Evolutionary conservation across 139 green algal species (phyloP), one percentile per base, ranked within the genome.

Genomic region (Eudorina sp.): DNA sequence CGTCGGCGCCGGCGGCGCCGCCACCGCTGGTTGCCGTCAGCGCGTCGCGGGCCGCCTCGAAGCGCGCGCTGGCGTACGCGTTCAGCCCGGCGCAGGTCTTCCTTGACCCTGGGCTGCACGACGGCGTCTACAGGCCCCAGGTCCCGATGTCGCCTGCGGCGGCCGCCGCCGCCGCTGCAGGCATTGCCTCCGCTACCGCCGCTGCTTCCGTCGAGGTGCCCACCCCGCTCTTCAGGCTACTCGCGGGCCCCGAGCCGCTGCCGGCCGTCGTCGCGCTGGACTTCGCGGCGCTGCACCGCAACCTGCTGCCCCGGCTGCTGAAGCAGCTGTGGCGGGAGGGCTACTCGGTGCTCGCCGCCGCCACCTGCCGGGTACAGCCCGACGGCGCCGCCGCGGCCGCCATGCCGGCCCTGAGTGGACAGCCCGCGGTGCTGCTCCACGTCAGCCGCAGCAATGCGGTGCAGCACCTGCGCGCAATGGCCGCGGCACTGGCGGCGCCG

Each of bases 391-490:
- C 74, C 27, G 83, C 46, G 58, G 74, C 85, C 51, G 85, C 85
- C 34, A 34, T 77, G 74, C 43, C 85, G 19, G 36, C 48, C 53
- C 85, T 85, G 4, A 11, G 43, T 21, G 55, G 43, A 21, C n/a
- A 53, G 41, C 85, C 85, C 0, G 74, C 74, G 58, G 85, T 78
- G 53, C 43, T 89, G 53, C 55, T 89, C n/a, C 60, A 77, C 69
- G 68, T 89, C 9, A 78, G 73, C 43, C 85, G 85, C 58, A 89
- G 85, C 74, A 89, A 89, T 60, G 74, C 73, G 2, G 40, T 85
- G 34, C 36, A 51, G 45, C 85, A 89, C 85, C 74, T 89, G 43
- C 45, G 38, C 19, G 31, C 43, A 36, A 27, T 80, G 19, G 68
- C 83, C 11, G 46, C 48, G 3, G 36, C 36, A 36, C 66, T 88